phyloP scores from a whole-genome alignment of 2,329 filamentous ascomycete genomes.

The Colletotrichum chrysophilum region DNA sequence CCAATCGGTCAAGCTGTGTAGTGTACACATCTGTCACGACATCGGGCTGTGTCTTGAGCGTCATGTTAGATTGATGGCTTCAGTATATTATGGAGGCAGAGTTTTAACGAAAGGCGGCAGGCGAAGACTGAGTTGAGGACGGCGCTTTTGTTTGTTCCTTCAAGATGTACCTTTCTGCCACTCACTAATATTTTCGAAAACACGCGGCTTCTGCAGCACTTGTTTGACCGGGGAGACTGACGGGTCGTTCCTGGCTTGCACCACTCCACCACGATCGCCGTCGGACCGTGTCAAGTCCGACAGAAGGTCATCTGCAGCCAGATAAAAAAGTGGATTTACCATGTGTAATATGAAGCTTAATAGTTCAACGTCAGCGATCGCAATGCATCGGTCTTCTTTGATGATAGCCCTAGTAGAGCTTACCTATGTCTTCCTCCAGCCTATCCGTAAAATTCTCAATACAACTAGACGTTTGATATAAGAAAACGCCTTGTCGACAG shows the following conservation, averaged over 20 bases:
- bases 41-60: background rate
- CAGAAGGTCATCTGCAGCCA: background rate
- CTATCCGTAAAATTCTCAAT: background rate
- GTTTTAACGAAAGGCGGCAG: fast-evolving
- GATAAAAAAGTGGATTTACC: fast-evolving
- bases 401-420: background rate
- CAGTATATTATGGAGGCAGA: background rate
- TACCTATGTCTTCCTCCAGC: fast-evolving
- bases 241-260: background rate
- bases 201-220: background rate
- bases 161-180: background rate
- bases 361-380: background rate
- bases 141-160: background rate
- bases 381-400: background rate
- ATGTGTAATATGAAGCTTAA: background rate
- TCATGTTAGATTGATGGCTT: background rate
- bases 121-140: background rate
- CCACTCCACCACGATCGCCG: background rate
- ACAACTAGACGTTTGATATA: background rate
- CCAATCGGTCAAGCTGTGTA: background rate
- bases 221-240: background rate
- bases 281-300: background rate
- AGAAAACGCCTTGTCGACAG: background rate
- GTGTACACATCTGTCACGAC: background rate
- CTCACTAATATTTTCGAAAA: background rate